Evolutionary conservation across 1,284 basidiomycete species (phyloP), one percentile per base, ranked within the genome.

Genomic region (Fistulinella cinereoalba): DNA sequence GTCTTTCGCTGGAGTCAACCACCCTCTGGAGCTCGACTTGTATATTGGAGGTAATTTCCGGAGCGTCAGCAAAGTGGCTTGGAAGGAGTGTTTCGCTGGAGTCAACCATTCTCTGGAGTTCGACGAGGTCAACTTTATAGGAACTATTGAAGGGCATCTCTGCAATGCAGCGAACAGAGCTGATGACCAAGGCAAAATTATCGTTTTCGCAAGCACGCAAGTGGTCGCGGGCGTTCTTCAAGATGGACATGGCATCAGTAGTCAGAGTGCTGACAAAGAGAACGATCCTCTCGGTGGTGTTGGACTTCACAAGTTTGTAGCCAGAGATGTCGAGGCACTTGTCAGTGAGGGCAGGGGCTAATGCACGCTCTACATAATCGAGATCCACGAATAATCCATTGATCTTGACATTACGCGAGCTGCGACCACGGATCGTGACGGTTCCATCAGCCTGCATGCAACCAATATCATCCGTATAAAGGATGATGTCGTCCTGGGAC

Each of bases 11-110:
- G 33, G 51, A 56, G 37, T 62, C 62, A 2, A 42, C 56, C 41
- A 62, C 41, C 34, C 46, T 51, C 39, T 62, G 62, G n/a, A 62
- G 58, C 25, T 43, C 34, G 16, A 43, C 51, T 64, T 61, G 54
- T 64, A 62, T 6, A 7, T 64, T 64, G 46, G 61, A 62, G 6
- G 60, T 62, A 58, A 62, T 58, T 36, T 62, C 48, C 43, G 37
- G 50, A 60, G 40, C 55, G 51, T 57, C 38, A 15, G 47, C 49
- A 27, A 18, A 50, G 12, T 34, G 23, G 13, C 57, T 41, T 15
- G 47, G 52, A 23, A 34, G 16, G 3, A 33, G 40, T 13, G 16
- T 16, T 9, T 57, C 56, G 6, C 31, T 37, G 34, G 52, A 55
- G 38, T 63, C 62, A 2, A 41, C 54, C 42, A 63, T 43, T 31